Evolutionary conservation across 1,139 yeast genomes (phyloP).

Genomic region (Sugiyamaella xylanicola): DNA sequence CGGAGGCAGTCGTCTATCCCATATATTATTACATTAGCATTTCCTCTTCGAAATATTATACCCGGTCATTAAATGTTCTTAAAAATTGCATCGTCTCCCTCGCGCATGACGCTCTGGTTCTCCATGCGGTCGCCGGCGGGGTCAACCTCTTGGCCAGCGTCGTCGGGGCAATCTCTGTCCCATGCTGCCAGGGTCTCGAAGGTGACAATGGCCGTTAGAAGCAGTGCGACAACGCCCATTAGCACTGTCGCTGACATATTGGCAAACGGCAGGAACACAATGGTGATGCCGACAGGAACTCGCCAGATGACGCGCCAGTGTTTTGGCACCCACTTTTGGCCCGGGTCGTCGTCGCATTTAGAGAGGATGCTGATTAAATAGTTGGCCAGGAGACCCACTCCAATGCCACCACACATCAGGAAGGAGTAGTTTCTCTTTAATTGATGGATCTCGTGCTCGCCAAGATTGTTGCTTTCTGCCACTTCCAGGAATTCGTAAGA

Average conservation of each 20-base stretch:
- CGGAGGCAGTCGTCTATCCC: background rate
- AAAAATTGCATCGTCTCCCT: background rate
- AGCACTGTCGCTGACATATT: slow-evolving; percentile 48
- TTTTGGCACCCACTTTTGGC: slow-evolving; percentile 41
- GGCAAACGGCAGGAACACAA: slow-evolving; percentile 52
- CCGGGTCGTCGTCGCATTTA: slow-evolving; percentile 45
- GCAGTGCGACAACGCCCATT: slow-evolving; percentile 49
- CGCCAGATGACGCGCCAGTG: slow-evolving; percentile 49
- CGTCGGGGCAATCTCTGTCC: slow-evolving; percentile 12
- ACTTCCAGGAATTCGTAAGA: slow-evolving; percentile 27
- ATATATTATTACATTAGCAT: background rate
- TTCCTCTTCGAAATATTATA: background rate
- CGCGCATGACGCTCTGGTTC: background rate
- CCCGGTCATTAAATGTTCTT: background rate
- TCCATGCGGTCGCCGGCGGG: background rate
- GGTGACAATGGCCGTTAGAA: slow-evolving; percentile 33
- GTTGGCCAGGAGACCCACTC: slow-evolving; percentile 46
- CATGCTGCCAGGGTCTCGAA: slow-evolving; percentile 25
- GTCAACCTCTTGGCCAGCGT: slow-evolving; percentile 3
- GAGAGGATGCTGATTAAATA: slow-evolving; percentile 48
- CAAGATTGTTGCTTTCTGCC: slow-evolving; percentile 32
- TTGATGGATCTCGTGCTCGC: slow-evolving; percentile 45
- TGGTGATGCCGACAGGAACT: slow-evolving; percentile 38
- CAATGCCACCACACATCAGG: slow-evolving; percentile 54
- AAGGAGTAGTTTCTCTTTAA: slow-evolving; percentile 33